These are phyloP conservation scores for Dryadomyces quercus-mongolicae DNA, from an alignment of 2,329 filamentous ascomycete species.

Conservation along the genomic window DNA sequence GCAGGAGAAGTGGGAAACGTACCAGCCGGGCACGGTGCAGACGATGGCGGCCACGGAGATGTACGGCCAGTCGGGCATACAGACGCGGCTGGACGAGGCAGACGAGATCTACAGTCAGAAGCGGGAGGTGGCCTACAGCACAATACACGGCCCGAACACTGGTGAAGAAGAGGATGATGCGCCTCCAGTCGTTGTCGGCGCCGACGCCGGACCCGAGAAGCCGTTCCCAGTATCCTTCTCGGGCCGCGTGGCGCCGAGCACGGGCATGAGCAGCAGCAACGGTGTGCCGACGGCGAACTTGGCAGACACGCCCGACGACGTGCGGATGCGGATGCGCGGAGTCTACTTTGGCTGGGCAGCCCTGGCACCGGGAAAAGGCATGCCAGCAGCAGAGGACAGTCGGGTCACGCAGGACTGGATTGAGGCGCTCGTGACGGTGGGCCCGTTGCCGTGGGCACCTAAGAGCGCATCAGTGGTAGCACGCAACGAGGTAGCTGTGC, in stretches of 20 bases:
- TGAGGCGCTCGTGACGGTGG: slow-evolving; percentile 45
- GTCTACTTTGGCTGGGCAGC: slow-evolving; percentile 55
- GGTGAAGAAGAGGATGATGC: slow-evolving; percentile 15
- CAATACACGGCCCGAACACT: not conserved
- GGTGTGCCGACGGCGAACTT: slow-evolving; percentile 44
- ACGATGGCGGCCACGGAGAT: slow-evolving; percentile 29
- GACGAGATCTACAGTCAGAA: slow-evolving; percentile 24
- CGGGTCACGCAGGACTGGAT: slow-evolving; percentile 36
- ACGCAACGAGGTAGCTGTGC: slow-evolving; percentile 28
- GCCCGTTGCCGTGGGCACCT: slow-evolving; percentile 31
- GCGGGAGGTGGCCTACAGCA: slow-evolving; percentile 21
- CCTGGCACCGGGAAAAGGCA: slow-evolving; percentile 18
- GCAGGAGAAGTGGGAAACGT: slow-evolving; percentile 25
- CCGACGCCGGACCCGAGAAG: slow-evolving; percentile 35
- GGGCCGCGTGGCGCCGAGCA: slow-evolving; percentile 34
- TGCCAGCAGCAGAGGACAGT: slow-evolving; percentile 6
- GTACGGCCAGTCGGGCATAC: slow-evolving; percentile 21
- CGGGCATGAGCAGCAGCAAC: slow-evolving; percentile 22
- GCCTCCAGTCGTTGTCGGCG: slow-evolving; percentile 26
- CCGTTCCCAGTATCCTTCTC: slow-evolving; percentile 42
- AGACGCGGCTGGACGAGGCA: slow-evolving; percentile 19
- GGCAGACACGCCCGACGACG: slow-evolving; percentile 34
- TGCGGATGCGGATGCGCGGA: slow-evolving; percentile 42
- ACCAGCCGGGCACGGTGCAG: slow-evolving; percentile 22
- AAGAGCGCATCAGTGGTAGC: slow-evolving; percentile 24